Conservation (phyloP, 768 basidiomycete species). For the Amanita phalloides region DNA sequence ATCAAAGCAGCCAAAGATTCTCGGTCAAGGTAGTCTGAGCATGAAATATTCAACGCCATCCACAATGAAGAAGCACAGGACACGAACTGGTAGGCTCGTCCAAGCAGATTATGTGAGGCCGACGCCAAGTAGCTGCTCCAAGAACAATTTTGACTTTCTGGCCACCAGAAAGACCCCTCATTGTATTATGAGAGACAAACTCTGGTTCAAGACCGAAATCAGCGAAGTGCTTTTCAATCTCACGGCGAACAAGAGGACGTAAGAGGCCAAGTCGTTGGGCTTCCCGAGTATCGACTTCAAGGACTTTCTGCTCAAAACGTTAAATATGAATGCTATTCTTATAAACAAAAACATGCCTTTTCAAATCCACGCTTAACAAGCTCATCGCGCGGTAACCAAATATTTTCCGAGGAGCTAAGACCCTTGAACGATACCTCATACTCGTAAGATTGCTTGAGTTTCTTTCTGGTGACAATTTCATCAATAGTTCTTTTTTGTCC, state of each 20-base stretch:
- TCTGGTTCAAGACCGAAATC: conserved; percentile 99
- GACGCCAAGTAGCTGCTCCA: conserved; percentile 97
- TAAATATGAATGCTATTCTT: conserved; percentile 7
- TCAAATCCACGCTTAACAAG: conserved; percentile 97
- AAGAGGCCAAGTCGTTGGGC: conserved; percentile 93
- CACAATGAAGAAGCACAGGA: background rate
- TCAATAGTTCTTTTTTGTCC: conserved; percentile 94
- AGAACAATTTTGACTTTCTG: conserved; percentile 99
- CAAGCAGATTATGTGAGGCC: conserved; percentile 93
- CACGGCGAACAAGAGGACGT: conserved; percentile 93
- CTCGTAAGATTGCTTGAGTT: conserved; percentile 99
- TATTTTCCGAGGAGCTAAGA: conserved; percentile 93
- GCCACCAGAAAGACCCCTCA: conserved; percentile 97
- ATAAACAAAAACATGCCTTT: conserved; percentile 40
- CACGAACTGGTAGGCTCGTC: conserved; percentile 88
- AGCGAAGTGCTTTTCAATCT: conserved; percentile 98
- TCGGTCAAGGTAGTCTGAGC: conserved; percentile 91
- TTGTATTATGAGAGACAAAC: conserved; percentile 98
- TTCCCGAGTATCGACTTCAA: conserved; percentile 96
- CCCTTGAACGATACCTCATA: conserved; percentile 96
- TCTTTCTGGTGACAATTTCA: conserved; percentile 86
- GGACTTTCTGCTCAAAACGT: conserved; percentile 56
- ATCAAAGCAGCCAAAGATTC: conserved; percentile 99
- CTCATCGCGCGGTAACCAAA: conserved; percentile 95
- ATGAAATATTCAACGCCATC: conserved; percentile 4